Conservation (phyloP, 192 early-diverging fungal genomes). For the Chytriomyces sp. region DNA sequence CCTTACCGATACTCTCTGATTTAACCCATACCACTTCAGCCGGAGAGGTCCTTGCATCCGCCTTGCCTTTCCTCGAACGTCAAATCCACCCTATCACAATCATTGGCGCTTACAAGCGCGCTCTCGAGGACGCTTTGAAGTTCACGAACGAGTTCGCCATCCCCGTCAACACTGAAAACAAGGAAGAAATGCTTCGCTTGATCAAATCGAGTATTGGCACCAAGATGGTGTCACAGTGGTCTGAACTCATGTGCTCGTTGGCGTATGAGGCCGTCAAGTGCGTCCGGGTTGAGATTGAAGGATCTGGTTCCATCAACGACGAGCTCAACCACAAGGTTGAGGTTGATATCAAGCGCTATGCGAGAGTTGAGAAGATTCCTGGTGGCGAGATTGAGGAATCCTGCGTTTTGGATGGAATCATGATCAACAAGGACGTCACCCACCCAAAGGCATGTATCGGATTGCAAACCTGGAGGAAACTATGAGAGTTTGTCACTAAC, state of each 20-base stretch:
- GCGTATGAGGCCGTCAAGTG: slow-evolving; percentile 95
- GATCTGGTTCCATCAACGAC: slow-evolving; percentile 35
- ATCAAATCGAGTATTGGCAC: slow-evolving; percentile 95
- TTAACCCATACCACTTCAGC: slow-evolving; percentile 51
- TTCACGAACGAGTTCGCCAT: slow-evolving; percentile 84
- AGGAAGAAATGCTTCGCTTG: slow-evolving; percentile 86
- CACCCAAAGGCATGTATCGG: slow-evolving; percentile 73
- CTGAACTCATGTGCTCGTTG: slow-evolving; percentile 95
- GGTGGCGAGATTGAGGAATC: slow-evolving; percentile 98
- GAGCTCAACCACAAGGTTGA: slow-evolving; percentile 72
- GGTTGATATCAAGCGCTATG: slow-evolving; percentile 98
- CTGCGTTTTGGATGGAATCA: slow-evolving; percentile 92
- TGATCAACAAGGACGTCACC: slow-evolving; percentile 99
- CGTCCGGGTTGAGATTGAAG: slow-evolving; percentile 66
- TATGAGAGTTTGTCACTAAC: slow-evolving; percentile 36
- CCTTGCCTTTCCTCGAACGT: slow-evolving; percentile 91
- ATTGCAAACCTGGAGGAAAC: background rate
- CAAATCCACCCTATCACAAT: slow-evolving; percentile 99
- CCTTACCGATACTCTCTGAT: background rate
- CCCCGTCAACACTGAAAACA: slow-evolving; percentile 80
- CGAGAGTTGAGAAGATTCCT: slow-evolving; percentile 96
- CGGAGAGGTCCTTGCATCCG: slow-evolving; percentile 91
- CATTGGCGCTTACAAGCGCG: slow-evolving; percentile 89
- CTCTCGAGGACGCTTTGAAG: slow-evolving; percentile 87
- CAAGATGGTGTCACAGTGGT: slow-evolving; percentile 95